phyloP scores from a whole-genome alignment of 192 early-diverging fungal species.

The Piromyces sp. region DNA sequence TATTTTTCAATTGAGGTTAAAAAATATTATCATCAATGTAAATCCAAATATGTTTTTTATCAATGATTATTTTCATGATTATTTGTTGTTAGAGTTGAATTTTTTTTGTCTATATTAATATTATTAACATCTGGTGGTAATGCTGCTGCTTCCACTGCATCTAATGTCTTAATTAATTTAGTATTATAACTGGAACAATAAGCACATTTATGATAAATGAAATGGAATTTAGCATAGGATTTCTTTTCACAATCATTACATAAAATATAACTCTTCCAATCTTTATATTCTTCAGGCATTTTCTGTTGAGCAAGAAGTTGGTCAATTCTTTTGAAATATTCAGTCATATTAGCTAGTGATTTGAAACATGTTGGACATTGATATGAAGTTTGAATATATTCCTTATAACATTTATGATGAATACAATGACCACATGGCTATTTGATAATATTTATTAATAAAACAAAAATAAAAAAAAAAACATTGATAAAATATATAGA shows the following conservation, averaged over 20 bases:
- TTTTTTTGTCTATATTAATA: no score
- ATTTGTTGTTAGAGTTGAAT: no score
- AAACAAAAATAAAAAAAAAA: no score
- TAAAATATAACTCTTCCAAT: conserved; percentile 51
- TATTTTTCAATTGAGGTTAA: no score
- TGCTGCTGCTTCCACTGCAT: neutral
- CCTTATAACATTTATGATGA: conserved; percentile 66
- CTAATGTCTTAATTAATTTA: neutral
- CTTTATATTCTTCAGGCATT: conserved; percentile 81
- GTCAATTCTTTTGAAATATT: conserved; percentile 71
- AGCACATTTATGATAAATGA: conserved; percentile 86
- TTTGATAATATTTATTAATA: no score
- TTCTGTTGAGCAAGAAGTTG: conserved; percentile 50
- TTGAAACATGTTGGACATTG: conserved; percentile 91
- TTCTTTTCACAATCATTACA: conserved; percentile 92
- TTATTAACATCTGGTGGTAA: neutral
- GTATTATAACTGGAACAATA: neutral
- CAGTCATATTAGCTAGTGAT: conserved; percentile 66
- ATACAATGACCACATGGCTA: conserved; percentile 84
- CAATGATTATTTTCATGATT: no score
- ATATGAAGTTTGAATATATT: conserved; percentile 76
- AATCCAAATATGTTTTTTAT: no score
- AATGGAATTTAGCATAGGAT: conserved; percentile 73
- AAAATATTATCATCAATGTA: no score
- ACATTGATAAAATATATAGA: no score